Percentiles rank a stretch among this genome's conserved stretches.
Evolutionary conservation across 371 early-diverging fungal species (phyloP).

Genomic region (Syncephalastrum monosporum): DNA sequence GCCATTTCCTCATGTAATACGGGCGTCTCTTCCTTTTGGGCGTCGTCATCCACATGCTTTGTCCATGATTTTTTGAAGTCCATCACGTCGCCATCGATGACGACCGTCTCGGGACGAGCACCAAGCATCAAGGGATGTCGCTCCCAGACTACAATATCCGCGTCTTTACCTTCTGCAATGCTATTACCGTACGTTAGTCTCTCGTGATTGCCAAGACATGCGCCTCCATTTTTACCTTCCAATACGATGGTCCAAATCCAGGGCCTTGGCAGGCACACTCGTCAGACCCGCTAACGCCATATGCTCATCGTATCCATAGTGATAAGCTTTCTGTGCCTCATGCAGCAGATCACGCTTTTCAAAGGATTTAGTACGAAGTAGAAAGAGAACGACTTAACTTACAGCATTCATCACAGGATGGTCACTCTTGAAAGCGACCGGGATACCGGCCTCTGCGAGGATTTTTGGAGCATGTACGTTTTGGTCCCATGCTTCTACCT

Average conservation of each 20-base stretch:
- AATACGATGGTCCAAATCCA: conserved; percentile 71
- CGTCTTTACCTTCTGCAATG: conserved; percentile 73
- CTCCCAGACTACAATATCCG: conserved; percentile 78
- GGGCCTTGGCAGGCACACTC: conserved; percentile 69
- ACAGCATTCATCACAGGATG: conserved; percentile 79
- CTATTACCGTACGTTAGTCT: not conserved
- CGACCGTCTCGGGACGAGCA: conserved; percentile 76
- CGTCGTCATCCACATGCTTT: conserved; percentile 17
- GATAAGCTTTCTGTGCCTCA: conserved; percentile 78
- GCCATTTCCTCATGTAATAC: not conserved
- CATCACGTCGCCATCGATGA: conserved; percentile 72
- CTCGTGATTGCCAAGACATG: not conserved
- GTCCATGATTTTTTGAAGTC: conserved; percentile 40
- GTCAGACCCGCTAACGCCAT: conserved; percentile 70
- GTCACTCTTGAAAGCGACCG: conserved; percentile 81
- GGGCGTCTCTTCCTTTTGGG: not conserved
- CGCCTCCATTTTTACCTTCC: conserved; percentile 37
- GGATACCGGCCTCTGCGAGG: conserved; percentile 67
- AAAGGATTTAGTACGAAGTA: not conserved
- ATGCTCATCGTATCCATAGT: conserved; percentile 72
- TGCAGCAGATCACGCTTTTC: conserved; percentile 62
- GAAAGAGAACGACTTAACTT: conserved; percentile 7
- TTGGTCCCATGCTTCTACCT: conserved; percentile 71
- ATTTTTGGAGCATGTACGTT: conserved; percentile 64
- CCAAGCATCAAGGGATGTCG: conserved; percentile 73